Percentiles rank a stretch among this genome's conserved stretches.
These are phyloP conservation scores for Tetracladium setigerum DNA, from an alignment of 495 filamentous ascomycete species.

Conservation along the genomic window DNA sequence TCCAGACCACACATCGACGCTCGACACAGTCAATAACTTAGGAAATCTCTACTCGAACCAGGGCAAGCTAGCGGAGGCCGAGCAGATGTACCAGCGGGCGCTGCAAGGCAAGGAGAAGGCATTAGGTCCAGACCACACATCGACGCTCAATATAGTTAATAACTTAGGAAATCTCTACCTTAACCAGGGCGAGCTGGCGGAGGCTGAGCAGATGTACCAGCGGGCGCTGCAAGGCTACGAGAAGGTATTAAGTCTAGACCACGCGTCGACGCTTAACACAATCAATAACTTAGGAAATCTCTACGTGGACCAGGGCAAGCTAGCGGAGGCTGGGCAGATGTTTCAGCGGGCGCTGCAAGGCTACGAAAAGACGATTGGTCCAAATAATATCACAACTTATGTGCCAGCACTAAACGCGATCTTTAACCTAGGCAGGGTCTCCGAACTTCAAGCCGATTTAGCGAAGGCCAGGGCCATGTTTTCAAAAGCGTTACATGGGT, in stretches of 20 bases:
- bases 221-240: constrained; percentile 29
- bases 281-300: constrained; percentile 16
- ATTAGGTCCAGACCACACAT: constrained; percentile 28
- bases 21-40: constrained; percentile 24
- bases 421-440: constrained; percentile 21
- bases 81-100: constrained; percentile 29
- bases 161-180: constrained; percentile 22
- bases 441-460: constrained; percentile 6
- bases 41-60: constrained; percentile 24
- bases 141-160: constrained; percentile 26
- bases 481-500: constrained; percentile 10
- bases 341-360: constrained; percentile 27
- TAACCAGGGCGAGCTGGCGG: constrained; percentile 15
- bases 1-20: constrained; percentile 31
- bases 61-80: constrained; percentile 25
- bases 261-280: constrained; percentile 25
- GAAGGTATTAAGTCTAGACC: constrained; percentile 27
- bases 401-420: constrained; percentile 27
- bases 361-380: constrained; percentile 28
- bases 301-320: constrained; percentile 19
- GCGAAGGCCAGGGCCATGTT: constrained; percentile 9
- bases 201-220: constrained; percentile 23
- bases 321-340: constrained; percentile 24
- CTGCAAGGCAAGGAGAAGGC: constrained; percentile 31
- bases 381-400: constrained; percentile 23